These are phyloP conservation scores for Syncephalastrum monosporum DNA, from an alignment of 371 early-diverging fungal species.

Conservation along the genomic window DNA sequence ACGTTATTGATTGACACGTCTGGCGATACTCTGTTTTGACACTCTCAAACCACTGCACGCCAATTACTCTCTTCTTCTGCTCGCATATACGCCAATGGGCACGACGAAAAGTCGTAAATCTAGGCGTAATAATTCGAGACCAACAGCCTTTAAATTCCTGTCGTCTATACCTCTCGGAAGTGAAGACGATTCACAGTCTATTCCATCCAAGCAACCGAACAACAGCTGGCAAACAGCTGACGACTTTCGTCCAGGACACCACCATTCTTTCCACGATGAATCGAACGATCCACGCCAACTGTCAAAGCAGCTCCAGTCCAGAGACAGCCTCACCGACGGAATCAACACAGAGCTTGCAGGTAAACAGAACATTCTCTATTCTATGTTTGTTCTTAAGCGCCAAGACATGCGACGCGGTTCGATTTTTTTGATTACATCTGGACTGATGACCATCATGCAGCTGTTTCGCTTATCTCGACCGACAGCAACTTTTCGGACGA, in stretches of 20 bases:
- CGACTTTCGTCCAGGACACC: too few relatives aligned
- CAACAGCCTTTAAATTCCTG: constrained; percentile 47
- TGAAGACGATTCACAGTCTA: constrained; percentile 17
- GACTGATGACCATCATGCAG: constrained; percentile 7
- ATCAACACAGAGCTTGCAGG: too few relatives aligned
- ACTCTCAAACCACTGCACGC: constrained; percentile 5
- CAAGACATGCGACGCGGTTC: background rate
- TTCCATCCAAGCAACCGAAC: constrained; percentile 1
- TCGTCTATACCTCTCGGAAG: constrained; percentile 47
- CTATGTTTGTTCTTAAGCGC: too few relatives aligned
- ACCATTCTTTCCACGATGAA: too few relatives aligned
- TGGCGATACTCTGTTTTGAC: too few relatives aligned
- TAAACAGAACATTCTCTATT: too few relatives aligned
- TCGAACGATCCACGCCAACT: too few relatives aligned
- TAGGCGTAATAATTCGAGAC: constrained; percentile 55
- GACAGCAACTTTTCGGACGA: constrained; percentile 41
- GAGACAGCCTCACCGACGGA: too few relatives aligned
- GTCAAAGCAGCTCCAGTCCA: too few relatives aligned
- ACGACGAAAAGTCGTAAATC: constrained; percentile 59
- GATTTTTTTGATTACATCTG: constrained; percentile 1
- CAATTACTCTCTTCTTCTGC: constrained; percentile 3
- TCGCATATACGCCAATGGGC: constrained; percentile 45
- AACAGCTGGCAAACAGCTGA: too few relatives aligned
- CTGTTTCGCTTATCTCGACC: constrained; percentile 34
- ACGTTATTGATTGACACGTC: too few relatives aligned